Conservation (phyloP, 768 basidiomycete genomes). For the Trametes meyenii region DNA sequence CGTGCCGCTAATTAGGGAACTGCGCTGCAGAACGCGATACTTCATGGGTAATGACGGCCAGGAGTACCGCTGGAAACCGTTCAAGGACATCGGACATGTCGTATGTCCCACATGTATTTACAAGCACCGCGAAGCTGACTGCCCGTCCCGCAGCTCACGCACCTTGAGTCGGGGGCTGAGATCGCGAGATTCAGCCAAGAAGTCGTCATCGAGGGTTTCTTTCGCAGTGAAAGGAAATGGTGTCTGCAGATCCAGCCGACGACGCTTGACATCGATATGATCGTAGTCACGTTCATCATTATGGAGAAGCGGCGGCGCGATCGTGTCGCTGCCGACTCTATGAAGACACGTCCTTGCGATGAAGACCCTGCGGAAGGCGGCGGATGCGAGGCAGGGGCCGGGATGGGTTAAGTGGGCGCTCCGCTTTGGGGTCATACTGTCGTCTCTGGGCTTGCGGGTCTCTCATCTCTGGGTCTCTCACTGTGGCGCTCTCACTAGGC, state of each 20-base stretch:
- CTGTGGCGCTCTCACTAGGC: not conserved
- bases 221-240: slow-evolving; percentile 50
- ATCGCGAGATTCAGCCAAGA: slow-evolving; percentile 44
- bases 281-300: slow-evolving; percentile 56
- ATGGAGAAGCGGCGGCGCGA: slow-evolving; percentile 58
- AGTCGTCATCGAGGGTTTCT: slow-evolving; percentile 46
- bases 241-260: slow-evolving; percentile 49
- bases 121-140: not conserved
- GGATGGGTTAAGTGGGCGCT: not conserved
- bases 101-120: slow-evolving; percentile 36
- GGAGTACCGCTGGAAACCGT: slow-evolving; percentile 53
- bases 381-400: slow-evolving; percentile 30
- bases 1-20: not conserved
- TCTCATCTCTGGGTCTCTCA: not conserved
- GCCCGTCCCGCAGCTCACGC: slow-evolving; percentile 40
- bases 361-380: slow-evolving; percentile 28
- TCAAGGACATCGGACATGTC: slow-evolving; percentile 43
- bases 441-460: not conserved
- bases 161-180: slow-evolving; percentile 41
- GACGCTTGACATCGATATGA: slow-evolving; percentile 52
- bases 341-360: slow-evolving; percentile 16
- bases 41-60: slow-evolving; percentile 52
- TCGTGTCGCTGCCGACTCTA: slow-evolving; percentile 27
- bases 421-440: not conserved
- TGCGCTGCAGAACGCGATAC: slow-evolving; percentile 44